Base-by-base conservation (phyloP, 129 eudicot genomes). In the Centrapalus pauciflorus region DNA sequence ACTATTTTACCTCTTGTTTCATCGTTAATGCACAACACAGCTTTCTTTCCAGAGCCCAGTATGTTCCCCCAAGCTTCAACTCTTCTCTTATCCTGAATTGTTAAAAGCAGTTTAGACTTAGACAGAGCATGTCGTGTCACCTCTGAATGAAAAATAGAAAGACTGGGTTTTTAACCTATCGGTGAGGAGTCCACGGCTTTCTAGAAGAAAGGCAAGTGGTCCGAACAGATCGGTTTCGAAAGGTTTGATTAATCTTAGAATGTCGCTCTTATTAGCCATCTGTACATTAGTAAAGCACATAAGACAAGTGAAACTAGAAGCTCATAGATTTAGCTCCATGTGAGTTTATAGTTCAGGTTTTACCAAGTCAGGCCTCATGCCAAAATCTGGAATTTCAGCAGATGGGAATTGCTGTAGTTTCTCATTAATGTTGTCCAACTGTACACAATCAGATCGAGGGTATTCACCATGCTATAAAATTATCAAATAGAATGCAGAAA, bases 381-480 rank as follows among this genome's bases (percentile, higher is more conserved):
- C 67, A 4, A 48, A 71, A 49, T 63, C 78, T 43, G 74, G 64
- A 61, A 20, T 71, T 61, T 32, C 78, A 46, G 46, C 49, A 9
- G 43, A 49, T 21, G 84, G 75, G 65, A 73, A 57, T 64, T 75
- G 78, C 40, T 80, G 72, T 66, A 86, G 65, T 48, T 84, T 82
- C 87, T 93, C 99, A 55, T 93, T 93, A 45, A 82, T 78, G 62
- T 70, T 80, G 77, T 93, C 99, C 89, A 93, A 80, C 99, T 93
- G 81, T 57, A 69, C 58, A 77, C 52, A 76, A 69, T 41, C 64
- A 67, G 4, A n/a, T n/a, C n/a, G n/a, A 51, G 60, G 21, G 30
- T 35, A 26, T 33, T 60, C 69, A 49, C 21, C 3, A 11, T 13
- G 9, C 50, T 5, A 19, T 27, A 27, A 26, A 41, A 52, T n/a